phyloP scores from a whole-genome alignment of 1,284 basidiomycete species.

The Butyriboletus appendiculatus region DNA sequence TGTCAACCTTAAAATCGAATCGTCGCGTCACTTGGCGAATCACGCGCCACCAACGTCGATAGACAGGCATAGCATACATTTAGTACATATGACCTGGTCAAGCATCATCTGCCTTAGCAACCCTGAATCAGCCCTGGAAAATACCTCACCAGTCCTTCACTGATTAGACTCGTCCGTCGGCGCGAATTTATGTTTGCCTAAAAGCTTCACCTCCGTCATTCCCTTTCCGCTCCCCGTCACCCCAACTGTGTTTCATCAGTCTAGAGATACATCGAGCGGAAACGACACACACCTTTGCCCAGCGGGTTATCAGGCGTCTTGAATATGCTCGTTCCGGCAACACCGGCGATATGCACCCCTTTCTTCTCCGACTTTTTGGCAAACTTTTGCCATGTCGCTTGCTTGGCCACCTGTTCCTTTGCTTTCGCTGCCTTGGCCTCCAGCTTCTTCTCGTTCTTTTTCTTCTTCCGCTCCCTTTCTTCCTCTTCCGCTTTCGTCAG shows the following conservation, averaged over 20 bases:
- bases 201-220: slow-evolving; percentile 79
- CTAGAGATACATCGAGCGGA: slow-evolving; percentile 17
- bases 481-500: slow-evolving; percentile 81
- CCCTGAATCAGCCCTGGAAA: not conserved
- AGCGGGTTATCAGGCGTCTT: slow-evolving; percentile 94
- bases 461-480: slow-evolving; percentile 90
- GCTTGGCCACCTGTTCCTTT: slow-evolving; percentile 87
- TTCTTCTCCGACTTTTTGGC: slow-evolving; percentile 97
- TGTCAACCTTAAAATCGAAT: slow-evolving; percentile 27
- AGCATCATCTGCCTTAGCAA: slow-evolving; percentile 10
- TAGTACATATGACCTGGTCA: too few species aligned
- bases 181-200: slow-evolving; percentile 82
- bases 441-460: slow-evolving; percentile 95
- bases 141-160: slow-evolving; percentile 26
- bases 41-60: too few species aligned
- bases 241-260: slow-evolving; percentile 64
- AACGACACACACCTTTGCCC: slow-evolving; percentile 67
- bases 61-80: too few species aligned
- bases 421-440: slow-evolving; percentile 86
- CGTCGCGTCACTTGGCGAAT: too few species aligned
- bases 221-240: slow-evolving; percentile 94
- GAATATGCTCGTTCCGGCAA: slow-evolving; percentile 92
- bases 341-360: slow-evolving; percentile 85
- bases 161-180: slow-evolving; percentile 42
- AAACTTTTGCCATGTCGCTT: slow-evolving; percentile 96